Evolutionary conservation across 768 basidiomycete genomes (phyloP), one percentile per base, ranked within the genome.

Genomic region (Lactifluus subvellereus): DNA sequence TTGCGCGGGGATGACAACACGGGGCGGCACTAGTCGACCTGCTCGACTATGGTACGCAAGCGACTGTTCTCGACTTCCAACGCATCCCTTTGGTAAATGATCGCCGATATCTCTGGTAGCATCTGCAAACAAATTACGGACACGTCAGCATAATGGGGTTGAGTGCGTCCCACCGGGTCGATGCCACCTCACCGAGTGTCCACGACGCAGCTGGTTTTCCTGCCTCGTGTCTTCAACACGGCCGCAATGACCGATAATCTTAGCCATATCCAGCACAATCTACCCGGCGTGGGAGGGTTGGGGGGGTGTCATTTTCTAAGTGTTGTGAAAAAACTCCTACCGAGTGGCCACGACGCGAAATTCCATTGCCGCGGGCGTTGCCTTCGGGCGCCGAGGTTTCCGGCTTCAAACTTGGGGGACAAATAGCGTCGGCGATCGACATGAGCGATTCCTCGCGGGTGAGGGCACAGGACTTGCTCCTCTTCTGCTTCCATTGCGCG

Each of bases 341-440:
- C 6, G 58, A 64, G 42, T 59, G 62, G 8, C 57, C 57, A 37
- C 57, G 58, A 7, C n/a, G n/a, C 20, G 22, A 47, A 47, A 20
- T 9, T 47, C n/a, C 45, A 8, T 20, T 20, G 9, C 16, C 14
- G 18, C 18, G 18, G 42, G 18, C 18, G 53, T 27, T 10, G 20
- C 30, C 10, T 13, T 43, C 18, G 22, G 40, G 7, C 1, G 14
- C 10, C 47, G 42, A 53, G 22, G 27, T 35, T 37, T 49, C 53
- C 22, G 14, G 35, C 33, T n/a, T 50, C 27, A 20, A n/a, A 2
- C 5, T 9, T 20, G 53, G 1, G 20, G 53, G 53, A n/a, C 58
- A 22, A n/a, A 64, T 38, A 32, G 62, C 62, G 30, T 59, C 62
- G 14, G 62, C 58, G 1, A 64, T 64, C 5, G 58, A 59, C 22